phyloP scores from a whole-genome alignment of 768 basidiomycete species.

The Rhizopogon vinicolor region DNA sequence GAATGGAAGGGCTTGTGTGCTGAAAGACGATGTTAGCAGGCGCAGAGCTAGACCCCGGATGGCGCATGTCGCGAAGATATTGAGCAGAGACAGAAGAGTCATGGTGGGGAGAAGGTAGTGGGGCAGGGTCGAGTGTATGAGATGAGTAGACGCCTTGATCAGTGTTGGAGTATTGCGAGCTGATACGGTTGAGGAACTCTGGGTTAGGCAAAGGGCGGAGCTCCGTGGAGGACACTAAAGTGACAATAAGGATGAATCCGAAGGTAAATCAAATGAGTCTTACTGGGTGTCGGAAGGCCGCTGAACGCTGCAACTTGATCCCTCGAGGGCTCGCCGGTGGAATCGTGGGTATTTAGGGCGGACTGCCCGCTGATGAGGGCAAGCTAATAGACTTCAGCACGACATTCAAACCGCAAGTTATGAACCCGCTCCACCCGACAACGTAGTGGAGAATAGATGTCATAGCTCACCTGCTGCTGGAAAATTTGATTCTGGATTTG shows the following conservation, averaged over 20 bases:
- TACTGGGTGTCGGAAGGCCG: constrained; percentile 69
- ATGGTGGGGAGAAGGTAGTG: constrained; percentile 25
- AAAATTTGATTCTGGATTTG: constrained; percentile 87
- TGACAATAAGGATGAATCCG: constrained; percentile 10
- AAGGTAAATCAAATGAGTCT: constrained; percentile 21
- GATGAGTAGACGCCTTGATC: constrained; percentile 21
- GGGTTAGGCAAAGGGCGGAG: constrained; percentile 54
- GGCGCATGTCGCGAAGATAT: constrained; percentile 16
- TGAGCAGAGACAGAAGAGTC: constrained; percentile 22
- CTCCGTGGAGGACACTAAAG: constrained; percentile 58
- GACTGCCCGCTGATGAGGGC: constrained; percentile 57
- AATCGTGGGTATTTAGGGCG: constrained; percentile 29
- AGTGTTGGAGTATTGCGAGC: constrained; percentile 38
- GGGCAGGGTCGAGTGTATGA: constrained; percentile 20
- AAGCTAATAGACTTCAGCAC: constrained; percentile 39
- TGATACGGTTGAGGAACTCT: constrained; percentile 62
- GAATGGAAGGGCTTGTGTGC: constrained; percentile 33
- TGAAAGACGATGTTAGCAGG: constrained; percentile 70
- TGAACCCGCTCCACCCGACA: background rate
- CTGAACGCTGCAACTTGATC: constrained; percentile 33
- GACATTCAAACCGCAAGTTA: background rate
- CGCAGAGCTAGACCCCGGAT: constrained; percentile 53
- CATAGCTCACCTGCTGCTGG: constrained; percentile 72
- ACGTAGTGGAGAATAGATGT: constrained; percentile 15
- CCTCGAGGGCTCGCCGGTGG: constrained; percentile 30